Conservation (phyloP, 306 rosid species). For the Cucurbita ficifolia region DNA sequence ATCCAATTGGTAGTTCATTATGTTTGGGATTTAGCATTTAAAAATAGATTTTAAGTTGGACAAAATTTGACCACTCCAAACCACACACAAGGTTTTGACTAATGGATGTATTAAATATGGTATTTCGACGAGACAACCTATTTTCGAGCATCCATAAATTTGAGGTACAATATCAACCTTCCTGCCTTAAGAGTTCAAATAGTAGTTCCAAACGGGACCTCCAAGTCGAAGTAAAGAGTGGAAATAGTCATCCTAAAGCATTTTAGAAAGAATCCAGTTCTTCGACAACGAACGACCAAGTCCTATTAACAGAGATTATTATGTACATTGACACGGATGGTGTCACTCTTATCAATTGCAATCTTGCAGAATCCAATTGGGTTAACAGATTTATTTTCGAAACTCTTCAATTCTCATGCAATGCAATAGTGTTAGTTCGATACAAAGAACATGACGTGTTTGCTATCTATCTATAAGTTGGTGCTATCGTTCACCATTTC, state of each 20-base stretch:
- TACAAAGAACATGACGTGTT: too few species aligned
- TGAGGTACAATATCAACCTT: background rate
- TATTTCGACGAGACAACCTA: background rate
- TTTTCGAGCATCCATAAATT: background rate
- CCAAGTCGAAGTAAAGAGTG: background rate
- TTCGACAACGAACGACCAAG: background rate
- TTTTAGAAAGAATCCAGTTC: background rate
- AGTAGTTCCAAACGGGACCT: background rate
- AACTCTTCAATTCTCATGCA: background rate
- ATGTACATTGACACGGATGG: background rate
- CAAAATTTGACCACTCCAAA: background rate
- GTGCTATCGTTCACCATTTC: too few species aligned
- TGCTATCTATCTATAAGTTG: too few species aligned
- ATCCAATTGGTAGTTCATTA: too few species aligned
- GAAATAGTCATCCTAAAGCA: background rate
- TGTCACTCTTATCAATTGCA: background rate
- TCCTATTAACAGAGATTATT: background rate
- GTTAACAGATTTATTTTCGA: background rate
- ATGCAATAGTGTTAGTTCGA: too few species aligned
- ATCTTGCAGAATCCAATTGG: background rate
- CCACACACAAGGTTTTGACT: background rate
- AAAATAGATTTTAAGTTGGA: background rate
- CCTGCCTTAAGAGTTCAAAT: background rate
- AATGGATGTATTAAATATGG: conserved; percentile 1
- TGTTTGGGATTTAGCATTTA: background rate